Evolutionary conservation across 768 basidiomycete genomes (phyloP).

Genomic region (Leucocoprinus leucothites): DNA sequence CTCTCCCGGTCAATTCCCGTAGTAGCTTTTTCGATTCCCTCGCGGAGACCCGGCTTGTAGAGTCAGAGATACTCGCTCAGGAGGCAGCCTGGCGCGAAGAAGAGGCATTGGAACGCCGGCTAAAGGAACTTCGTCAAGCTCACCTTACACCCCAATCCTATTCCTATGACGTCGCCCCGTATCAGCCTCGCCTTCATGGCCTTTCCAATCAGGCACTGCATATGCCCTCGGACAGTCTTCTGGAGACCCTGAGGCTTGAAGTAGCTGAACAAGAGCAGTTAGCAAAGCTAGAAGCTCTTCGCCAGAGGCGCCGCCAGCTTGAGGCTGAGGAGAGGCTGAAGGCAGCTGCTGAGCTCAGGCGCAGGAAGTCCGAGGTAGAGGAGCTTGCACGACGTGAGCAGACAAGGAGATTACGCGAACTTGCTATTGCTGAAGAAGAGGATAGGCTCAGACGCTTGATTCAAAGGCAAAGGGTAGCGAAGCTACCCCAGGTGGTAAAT

Average conservation of each 20-base stretch:
- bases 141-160: constrained; percentile 4
- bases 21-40: constrained; percentile 35
- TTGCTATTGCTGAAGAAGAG: not conserved
- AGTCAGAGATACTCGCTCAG: constrained; percentile 33
- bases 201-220: not conserved
- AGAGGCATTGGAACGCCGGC: constrained; percentile 22
- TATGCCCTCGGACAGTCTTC: not conserved
- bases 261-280: constrained; percentile 5
- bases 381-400: not conserved
- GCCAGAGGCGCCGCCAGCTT: not conserved
- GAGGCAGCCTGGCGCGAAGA: constrained; percentile 31
- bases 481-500: not conserved
- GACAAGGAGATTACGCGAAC: not conserved
- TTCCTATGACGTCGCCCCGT: constrained; percentile 15
- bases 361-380: not conserved
- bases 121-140: constrained; percentile 16
- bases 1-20: constrained; percentile 20
- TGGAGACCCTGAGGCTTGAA: constrained; percentile 2
- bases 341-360: not conserved
- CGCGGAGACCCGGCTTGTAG: constrained; percentile 33
- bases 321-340: not conserved
- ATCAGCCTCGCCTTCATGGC: not conserved
- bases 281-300: not conserved
- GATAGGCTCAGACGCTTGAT: not conserved
- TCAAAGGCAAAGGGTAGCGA: not conserved